Evolutionary conservation across 2,329 filamentous ascomycete genomes (phyloP).

Genomic region (Alternaria longipes): DNA sequence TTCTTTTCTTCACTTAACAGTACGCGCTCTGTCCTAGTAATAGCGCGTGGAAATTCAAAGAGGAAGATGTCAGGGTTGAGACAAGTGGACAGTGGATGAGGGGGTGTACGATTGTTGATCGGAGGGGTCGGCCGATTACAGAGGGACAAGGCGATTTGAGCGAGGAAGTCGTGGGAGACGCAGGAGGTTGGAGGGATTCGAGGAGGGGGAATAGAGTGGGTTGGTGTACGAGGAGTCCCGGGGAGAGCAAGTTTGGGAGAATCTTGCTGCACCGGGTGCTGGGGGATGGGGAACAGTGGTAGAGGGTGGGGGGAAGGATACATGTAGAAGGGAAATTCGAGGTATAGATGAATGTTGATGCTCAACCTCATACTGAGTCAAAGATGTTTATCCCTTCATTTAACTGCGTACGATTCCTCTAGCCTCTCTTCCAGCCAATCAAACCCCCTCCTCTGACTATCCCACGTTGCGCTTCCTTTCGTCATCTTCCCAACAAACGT

Average conservation of each 20-base stretch:
- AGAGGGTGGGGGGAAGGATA: neutral
- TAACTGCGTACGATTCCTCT: too few species aligned
- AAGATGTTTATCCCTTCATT: neutral
- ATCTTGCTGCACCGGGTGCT: constrained; percentile 74
- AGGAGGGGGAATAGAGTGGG: constrained; percentile 81
- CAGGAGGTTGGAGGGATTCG: constrained; percentile 77
- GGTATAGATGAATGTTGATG: too few species aligned
- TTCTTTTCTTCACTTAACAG: constrained; percentile 4
- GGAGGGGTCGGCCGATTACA: constrained; percentile 67
- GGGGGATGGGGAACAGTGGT: constrained; percentile 44
- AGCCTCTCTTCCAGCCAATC: too few species aligned
- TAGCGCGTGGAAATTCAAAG: constrained; percentile 48
- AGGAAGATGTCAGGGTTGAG: constrained; percentile 87
- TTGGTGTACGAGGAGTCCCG: constrained; percentile 75
- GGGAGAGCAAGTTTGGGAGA: constrained; percentile 71
- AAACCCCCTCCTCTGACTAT: too few species aligned
- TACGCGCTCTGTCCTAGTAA: constrained; percentile 39
- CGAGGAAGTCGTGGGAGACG: constrained; percentile 71
- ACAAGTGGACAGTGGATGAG: constrained; percentile 93
- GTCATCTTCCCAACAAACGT: too few species aligned
- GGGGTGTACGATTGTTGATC: constrained; percentile 88
- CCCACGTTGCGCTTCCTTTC: too few species aligned
- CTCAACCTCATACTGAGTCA: too few species aligned
- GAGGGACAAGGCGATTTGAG: constrained; percentile 41
- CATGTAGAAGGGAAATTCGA: too few species aligned